Conservation (phyloP, 352 stramenopile genomes). For the Globisporangium emineosum region DNA sequence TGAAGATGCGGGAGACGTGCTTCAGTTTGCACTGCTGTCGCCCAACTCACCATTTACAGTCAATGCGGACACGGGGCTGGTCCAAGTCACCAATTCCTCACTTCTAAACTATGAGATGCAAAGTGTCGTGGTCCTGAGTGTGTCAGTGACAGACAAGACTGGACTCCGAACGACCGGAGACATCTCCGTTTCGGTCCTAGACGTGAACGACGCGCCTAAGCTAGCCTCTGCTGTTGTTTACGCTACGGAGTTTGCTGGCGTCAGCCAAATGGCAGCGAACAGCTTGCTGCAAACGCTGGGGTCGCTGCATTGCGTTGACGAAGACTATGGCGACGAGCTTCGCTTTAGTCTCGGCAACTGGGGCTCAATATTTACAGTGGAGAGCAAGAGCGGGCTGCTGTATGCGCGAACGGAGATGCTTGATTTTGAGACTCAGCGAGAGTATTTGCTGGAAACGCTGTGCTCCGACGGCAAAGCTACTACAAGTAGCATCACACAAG, state of each 20-base stretch:
- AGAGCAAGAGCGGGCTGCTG: slow-evolving; percentile 39
- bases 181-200: slow-evolving; percentile 2
- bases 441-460: slow-evolving; percentile 24
- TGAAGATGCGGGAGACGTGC: slow-evolving; percentile 22
- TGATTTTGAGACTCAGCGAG: slow-evolving; percentile 42
- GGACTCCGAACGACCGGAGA: not conserved
- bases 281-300: slow-evolving; percentile 26
- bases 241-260: not conserved
- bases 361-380: slow-evolving; percentile 25
- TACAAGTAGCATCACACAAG: slow-evolving; percentile 11
- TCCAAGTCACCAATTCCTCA: slow-evolving; percentile 2
- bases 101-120: slow-evolving; percentile 12
- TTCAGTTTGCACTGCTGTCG: slow-evolving; percentile 21
- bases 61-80: not conserved
- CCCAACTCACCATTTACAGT: not conserved
- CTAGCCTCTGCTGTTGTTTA: not conserved
- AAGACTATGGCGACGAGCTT: slow-evolving; percentile 41
- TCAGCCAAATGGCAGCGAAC: not conserved
- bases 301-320: slow-evolving; percentile 41
- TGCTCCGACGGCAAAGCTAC: slow-evolving; percentile 38
- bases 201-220: slow-evolving; percentile 10
- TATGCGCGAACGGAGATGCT: slow-evolving; percentile 34
- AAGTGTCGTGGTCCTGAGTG: not conserved
- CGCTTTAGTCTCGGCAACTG: slow-evolving; percentile 27
- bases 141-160: slow-evolving; percentile 8